A percentile compares a stretch with the other conserved stretches of the same genome.
Evolutionary conservation across 2,329 filamentous ascomycete species (phyloP).

Genomic region (Colletotrichum filicis): DNA sequence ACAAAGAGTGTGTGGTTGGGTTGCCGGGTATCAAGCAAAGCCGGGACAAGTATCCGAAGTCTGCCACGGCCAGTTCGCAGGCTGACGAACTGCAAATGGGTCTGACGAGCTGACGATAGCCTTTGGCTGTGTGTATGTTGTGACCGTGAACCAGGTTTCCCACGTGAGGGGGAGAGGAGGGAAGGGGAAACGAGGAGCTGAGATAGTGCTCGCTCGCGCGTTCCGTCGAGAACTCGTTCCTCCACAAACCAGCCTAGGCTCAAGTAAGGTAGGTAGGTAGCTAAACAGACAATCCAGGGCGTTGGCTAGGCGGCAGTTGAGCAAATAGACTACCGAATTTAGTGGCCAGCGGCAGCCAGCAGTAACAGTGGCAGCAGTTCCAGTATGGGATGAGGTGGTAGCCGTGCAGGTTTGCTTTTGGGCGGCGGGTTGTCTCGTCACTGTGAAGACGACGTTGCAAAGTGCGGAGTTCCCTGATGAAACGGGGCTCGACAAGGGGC

Average conservation of each 20-base stretch:
- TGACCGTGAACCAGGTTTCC: constrained; percentile 19
- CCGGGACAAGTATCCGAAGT: constrained; percentile 4
- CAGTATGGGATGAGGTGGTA: constrained; percentile 16
- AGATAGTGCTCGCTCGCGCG: constrained; percentile 1
- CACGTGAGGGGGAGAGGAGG: constrained; percentile 23
- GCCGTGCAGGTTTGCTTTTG: constrained; percentile 1
- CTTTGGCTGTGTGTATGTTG: constrained; percentile 19
- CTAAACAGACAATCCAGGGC: background rate
- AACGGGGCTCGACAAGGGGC: constrained; percentile 35
- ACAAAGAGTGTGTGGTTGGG: constrained; percentile 13
- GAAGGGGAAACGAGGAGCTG: constrained; percentile 16
- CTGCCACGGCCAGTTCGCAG: constrained; percentile 9
- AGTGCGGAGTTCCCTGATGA: constrained; percentile 36
- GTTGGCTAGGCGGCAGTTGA: constrained; percentile 20
- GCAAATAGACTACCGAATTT: constrained; percentile 1
- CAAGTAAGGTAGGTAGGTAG: background rate
- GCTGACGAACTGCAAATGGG: constrained; percentile 1
- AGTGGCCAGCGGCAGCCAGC: constrained; percentile 17
- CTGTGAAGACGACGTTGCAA: constrained; percentile 29
- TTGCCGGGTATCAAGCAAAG: constrained; percentile 20
- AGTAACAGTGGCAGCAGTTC: constrained; percentile 9
- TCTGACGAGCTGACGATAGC: constrained; percentile 5
- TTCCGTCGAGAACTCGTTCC: constrained; percentile 4
- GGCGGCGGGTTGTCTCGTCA: background rate
- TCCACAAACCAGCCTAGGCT: background rate